phyloP scores from a whole-genome alignment of 2,329 filamentous ascomycete species.

The Ophiostoma ips region DNA sequence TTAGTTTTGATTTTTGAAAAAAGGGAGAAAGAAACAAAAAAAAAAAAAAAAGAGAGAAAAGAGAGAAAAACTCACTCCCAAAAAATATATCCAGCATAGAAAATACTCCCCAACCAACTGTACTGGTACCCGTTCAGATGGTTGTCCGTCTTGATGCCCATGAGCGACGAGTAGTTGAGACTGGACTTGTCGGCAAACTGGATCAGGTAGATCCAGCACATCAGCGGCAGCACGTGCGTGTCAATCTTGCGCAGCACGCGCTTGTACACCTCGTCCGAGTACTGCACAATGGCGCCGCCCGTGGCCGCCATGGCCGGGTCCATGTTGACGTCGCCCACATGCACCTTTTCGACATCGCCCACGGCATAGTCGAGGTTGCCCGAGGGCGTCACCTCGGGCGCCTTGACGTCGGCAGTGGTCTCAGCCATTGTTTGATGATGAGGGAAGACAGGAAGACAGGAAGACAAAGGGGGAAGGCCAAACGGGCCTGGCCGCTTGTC shows the following conservation, averaged over 20 bases:
- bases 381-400: neutral
- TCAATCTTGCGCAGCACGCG: constrained; percentile 48
- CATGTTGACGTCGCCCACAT: neutral
- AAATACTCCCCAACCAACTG: constrained; percentile 30
- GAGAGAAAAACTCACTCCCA: constrained; percentile 10
- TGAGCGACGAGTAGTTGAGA: constrained; percentile 32
- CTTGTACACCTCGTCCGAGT: neutral
- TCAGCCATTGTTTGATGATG: neutral
- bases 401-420: neutral
- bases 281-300: neutral
- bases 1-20: neutral
- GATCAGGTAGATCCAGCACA: constrained; percentile 37
- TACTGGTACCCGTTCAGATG: constrained; percentile 29
- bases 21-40: neutral
- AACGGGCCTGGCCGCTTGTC: no score
- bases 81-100: constrained; percentile 28
- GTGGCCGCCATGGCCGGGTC: neutral
- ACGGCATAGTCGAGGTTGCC: neutral
- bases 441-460: neutral
- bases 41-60: neutral
- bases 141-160: constrained; percentile 15
- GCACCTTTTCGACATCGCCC: neutral
- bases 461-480: no score
- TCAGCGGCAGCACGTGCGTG: constrained; percentile 41
- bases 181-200: constrained; percentile 49